phyloP scores from a whole-genome alignment of 2,329 filamentous ascomycete species.

The Nannizziopsis barbatae region DNA sequence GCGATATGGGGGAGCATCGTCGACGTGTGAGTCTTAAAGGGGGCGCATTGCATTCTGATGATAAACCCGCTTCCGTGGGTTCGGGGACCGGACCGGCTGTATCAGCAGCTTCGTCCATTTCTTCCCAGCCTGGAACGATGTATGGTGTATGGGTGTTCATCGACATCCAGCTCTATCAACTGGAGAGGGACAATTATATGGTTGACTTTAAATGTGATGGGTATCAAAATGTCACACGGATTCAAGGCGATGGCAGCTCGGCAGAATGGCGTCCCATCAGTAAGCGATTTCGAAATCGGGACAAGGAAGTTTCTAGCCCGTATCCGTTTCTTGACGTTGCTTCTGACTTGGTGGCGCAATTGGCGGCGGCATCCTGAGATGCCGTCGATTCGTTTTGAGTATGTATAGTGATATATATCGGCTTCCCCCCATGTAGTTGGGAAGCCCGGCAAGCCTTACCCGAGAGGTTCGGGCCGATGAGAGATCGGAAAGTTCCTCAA shows the following conservation, averaged over 20 bases:
- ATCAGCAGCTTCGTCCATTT: slow-evolving; percentile 35
- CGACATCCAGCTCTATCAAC: slow-evolving; percentile 90
- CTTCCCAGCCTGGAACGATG: slow-evolving; percentile 38
- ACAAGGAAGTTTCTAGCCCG: slow-evolving; percentile 90
- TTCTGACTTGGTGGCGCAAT: slow-evolving; percentile 80
- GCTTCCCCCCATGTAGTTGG: not conserved
- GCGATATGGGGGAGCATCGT: slow-evolving; percentile 33
- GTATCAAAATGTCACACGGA: slow-evolving; percentile 73
- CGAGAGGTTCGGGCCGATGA: too few relatives aligned
- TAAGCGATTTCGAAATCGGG: slow-evolving; percentile 51
- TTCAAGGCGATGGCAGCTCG: slow-evolving; percentile 22
- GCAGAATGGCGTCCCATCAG: slow-evolving; percentile 40
- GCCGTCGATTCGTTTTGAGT: not conserved
- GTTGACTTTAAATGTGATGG: slow-evolving; percentile 98
- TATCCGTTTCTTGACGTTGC: slow-evolving; percentile 95
- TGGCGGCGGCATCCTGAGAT: slow-evolving; percentile 62
- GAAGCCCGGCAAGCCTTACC: too few relatives aligned
- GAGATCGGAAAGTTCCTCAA: too few relatives aligned
- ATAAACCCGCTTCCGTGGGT: slow-evolving; percentile 22
- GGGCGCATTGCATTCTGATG: slow-evolving; percentile 23
- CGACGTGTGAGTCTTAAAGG: slow-evolving; percentile 30
- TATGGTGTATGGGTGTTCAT: slow-evolving; percentile 85
- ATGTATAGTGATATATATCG: not conserved
- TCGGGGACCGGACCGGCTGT: slow-evolving; percentile 22
- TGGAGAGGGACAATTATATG: slow-evolving; percentile 84